Base-by-base conservation (phyloP, 768 basidiomycete genomes). In the Brasilioporus rufonigricans region DNA sequence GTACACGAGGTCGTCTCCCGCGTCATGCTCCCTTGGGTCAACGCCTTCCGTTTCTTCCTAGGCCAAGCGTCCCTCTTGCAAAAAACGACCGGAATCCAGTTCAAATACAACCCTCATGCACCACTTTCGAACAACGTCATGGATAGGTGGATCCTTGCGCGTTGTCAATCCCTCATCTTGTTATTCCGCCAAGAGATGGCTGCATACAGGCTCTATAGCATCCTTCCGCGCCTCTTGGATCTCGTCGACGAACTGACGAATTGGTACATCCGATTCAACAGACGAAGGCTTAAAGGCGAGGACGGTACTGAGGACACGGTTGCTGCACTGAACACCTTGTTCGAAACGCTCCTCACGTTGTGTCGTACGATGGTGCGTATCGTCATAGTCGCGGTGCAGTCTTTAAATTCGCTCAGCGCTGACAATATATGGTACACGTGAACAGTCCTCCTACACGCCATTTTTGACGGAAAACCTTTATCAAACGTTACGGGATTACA, bases 201-300 rank as follows among this genome's bases (percentile, higher is more conserved):
- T 13, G 93, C 94, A 18, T 99, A 99, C 74, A 83, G 95, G 59
- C 82, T 99, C 14, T 98, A 98, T 74, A 98, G 93, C 59, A 90
- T 99, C 76, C 93, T 98, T 58, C 94, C 94, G n/a, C 85, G 93
- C 32, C 77, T 98, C 39, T 77, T 98, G 55, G 89, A 91, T 59
- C 85, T 99, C 54, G 82, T 99, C 29, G 93, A 96, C 61, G 97
- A 98, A 71, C 79, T 98, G 55, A 99, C 97, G 21, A 99, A 99
- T 69, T 98, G 95, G 94, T 99, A 99, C 74, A 98, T 99, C 68
- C 93, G 97, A 45, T 98, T 98, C 77, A 99, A 99, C 74, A 86
- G 97, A 41, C 88, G 87, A 61, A 83, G 97, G 16, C 76, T 99
- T 56, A 99, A 99, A 79, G 97, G 97, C 43, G 91, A 96, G 70